These are phyloP conservation scores for Canariomyces notabilis DNA, from an alignment of 2,329 filamentous ascomycete genomes.

Conservation along the genomic window DNA sequence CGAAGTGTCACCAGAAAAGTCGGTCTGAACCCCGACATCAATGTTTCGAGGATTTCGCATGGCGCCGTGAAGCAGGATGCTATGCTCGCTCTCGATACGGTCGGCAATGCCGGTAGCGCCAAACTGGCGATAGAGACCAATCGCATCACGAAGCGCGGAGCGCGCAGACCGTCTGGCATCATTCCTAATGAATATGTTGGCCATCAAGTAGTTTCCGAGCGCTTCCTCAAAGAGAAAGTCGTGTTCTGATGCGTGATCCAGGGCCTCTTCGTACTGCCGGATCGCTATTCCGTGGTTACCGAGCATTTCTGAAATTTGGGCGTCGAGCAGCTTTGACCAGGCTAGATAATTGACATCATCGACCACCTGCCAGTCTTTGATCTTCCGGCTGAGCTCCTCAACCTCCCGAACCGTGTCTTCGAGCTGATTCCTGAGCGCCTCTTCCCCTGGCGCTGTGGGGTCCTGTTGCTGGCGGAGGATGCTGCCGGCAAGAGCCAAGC, in stretches of 20 bases:
- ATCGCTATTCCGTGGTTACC: constrained; percentile 55
- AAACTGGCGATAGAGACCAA: constrained; percentile 63
- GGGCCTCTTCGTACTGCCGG: constrained; percentile 60
- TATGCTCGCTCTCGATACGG: constrained; percentile 63
- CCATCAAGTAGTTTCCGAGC: constrained; percentile 68
- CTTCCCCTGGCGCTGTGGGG: constrained; percentile 36
- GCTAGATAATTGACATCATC: constrained; percentile 66
- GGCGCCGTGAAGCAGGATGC: constrained; percentile 59
- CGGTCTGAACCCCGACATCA: constrained; percentile 66
- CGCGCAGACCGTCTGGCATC: constrained; percentile 63
- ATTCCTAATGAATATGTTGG: constrained; percentile 62
- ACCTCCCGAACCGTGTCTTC: constrained; percentile 50
- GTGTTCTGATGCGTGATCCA: constrained; percentile 67
- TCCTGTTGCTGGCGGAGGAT: constrained; percentile 47
- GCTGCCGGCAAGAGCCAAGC: constrained; percentile 50
- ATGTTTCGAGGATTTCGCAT: constrained; percentile 52
- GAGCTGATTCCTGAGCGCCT: constrained; percentile 39
- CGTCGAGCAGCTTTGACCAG: constrained; percentile 64
- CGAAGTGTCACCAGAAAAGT: constrained; percentile 55
- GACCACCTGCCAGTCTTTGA: constrained; percentile 59
- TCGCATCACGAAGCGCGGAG: constrained; percentile 61
- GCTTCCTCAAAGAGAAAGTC: constrained; percentile 67
- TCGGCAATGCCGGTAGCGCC: constrained; percentile 65
- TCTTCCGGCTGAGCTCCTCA: constrained; percentile 50
- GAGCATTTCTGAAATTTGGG: constrained; percentile 61